Base-by-base conservation (phyloP, 2,329 filamentous ascomycete species). In the Emydomyces testavorans region DNA sequence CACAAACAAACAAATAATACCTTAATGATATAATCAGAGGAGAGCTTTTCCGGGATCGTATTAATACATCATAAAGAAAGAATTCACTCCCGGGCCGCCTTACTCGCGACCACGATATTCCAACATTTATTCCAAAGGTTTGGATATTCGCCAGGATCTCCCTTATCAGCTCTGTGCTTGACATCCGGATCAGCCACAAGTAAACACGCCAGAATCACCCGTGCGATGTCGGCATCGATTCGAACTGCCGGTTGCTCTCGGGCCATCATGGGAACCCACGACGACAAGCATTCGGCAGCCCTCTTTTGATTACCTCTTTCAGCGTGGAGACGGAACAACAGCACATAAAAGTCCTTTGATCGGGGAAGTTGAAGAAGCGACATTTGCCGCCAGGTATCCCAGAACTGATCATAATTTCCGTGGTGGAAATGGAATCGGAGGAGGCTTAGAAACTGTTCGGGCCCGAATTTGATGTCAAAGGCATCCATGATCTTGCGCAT, bases 191-290 rank as follows among this genome's bases (percentile, higher is more conserved):
- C 75, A 0, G 73, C 77, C 6, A 79, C 58, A 2, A 62, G 52
- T 28, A 84, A 65, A 58, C 79, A 83, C 0, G 65, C 62, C 57
- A 72, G 67, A n/a, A 83, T 56, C 1, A 72, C 64, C 1, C 63
- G 50, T 40, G 70, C 70, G 4, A 84, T 54, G 1, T 60, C 50
- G 1, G 67, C 71, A 6, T 65, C 52, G 0, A 74, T 63, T 20
- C 53, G 45, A 13, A 85, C 68, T 0, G 67, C 64, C 1, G 74
- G 72, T 0, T 68, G 52, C 58, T 85, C 80, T 39, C 64, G 61
- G 15, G 67, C 52, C 76, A 85, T 80, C 57, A 81, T 77, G 1
- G 71, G 69, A n/a, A 77, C 69, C 58, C 74, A 75, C 52, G 66
- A 71, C 70, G 71, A 52, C 77, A 63, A 18, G 67, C 72, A 50